These are phyloP conservation scores for Aureobasidium subglaciale DNA, from an alignment of 2,329 filamentous ascomycete species.

Conservation along the genomic window DNA sequence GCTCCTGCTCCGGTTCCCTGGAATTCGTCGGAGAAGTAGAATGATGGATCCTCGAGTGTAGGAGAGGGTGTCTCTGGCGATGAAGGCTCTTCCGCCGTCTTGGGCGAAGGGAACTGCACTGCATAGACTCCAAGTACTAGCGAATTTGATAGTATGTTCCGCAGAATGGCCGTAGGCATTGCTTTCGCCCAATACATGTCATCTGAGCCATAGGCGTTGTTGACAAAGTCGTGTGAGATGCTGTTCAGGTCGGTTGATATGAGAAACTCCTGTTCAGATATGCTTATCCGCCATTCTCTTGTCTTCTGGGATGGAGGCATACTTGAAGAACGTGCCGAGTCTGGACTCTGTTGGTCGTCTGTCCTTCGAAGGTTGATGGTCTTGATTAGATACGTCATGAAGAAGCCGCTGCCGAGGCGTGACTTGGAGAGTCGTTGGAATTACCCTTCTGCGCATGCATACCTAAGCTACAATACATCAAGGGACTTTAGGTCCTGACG, in stretches of 20 bases:
- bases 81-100: slow-evolving; percentile 17
- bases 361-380: neutral
- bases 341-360: neutral
- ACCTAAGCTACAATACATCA: neutral
- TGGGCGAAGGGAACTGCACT: slow-evolving; percentile 9
- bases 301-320: neutral
- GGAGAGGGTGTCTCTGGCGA: slow-evolving; percentile 23
- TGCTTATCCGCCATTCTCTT: neutral
- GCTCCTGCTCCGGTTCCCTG: neutral
- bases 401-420: slow-evolving; percentile 1
- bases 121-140: slow-evolving; percentile 25
- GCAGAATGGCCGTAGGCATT: slow-evolving; percentile 19
- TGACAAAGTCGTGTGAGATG: slow-evolving; percentile 23
- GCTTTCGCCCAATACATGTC: slow-evolving; percentile 27
- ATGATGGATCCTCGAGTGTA: slow-evolving; percentile 16
- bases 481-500: neutral
- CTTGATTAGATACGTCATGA: slow-evolving; percentile 1
- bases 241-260: slow-evolving; percentile 19
- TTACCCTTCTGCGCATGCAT: neutral
- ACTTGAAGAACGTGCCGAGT: neutral
- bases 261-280: slow-evolving; percentile 7
- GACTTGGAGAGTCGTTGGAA: neutral
- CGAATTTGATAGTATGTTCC: slow-evolving; percentile 22
- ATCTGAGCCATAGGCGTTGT: slow-evolving; percentile 22
- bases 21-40: slow-evolving; percentile 4